Evolutionary conservation across 257 asterid species (phyloP).

Genomic region (Cynanchum wilfordii): DNA sequence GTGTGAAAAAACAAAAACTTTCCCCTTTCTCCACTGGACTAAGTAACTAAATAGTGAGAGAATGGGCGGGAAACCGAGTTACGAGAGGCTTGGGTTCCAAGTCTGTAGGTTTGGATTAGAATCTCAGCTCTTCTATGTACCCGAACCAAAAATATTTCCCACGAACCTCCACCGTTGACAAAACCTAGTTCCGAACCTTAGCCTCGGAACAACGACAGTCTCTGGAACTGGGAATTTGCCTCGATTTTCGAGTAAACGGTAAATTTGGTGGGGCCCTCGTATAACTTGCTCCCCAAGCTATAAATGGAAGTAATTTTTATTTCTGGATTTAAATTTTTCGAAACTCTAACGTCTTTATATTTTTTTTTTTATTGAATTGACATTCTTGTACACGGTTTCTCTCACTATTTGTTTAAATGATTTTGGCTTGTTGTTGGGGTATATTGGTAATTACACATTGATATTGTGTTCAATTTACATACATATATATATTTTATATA

Average conservation of each 20-base stretch:
- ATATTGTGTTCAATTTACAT: too few species aligned
- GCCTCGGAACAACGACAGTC: constrained; percentile 2
- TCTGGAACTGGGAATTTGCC: constrained; percentile 10
- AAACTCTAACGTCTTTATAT: background rate
- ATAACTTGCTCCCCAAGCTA: constrained; percentile 77
- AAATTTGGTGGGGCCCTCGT: constrained; percentile 23
- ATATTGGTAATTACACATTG: too few species aligned
- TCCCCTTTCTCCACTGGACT: constrained; percentile 49
- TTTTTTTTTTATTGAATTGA: background rate
- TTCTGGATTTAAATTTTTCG: background rate
- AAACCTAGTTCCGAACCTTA: constrained; percentile 47
- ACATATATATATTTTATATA: too few species aligned
- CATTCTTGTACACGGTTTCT: background rate
- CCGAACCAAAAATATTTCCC: constrained; percentile 13
- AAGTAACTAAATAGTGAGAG: constrained; percentile 37
- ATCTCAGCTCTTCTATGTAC: background rate
- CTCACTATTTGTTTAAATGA: too few species aligned
- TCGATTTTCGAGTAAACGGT: constrained; percentile 24
- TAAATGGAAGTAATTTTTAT: constrained; percentile 16
- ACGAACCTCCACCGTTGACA: constrained; percentile 45
- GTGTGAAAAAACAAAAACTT: background rate
- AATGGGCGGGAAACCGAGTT: constrained; percentile 66
- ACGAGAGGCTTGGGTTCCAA: constrained; percentile 27
- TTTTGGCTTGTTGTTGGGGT: too few species aligned
- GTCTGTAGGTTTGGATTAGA: constrained; percentile 30